Conservation (phyloP, 176 grass and related monocot genomes). For the Lolium perenne region DNA sequence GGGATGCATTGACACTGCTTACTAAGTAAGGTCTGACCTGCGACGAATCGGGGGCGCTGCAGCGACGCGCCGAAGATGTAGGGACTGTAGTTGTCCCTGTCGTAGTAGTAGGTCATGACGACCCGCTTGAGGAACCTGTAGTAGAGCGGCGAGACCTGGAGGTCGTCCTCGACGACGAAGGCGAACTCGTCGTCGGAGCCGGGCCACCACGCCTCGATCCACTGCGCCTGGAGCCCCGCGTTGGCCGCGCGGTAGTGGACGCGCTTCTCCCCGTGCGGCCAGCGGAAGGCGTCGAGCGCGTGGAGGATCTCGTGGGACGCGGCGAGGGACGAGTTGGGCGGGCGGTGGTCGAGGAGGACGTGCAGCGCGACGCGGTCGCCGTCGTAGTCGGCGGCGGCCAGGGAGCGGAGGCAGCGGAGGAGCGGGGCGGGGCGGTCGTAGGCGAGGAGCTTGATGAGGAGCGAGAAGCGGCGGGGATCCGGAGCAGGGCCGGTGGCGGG, state of each 20-base stretch:
- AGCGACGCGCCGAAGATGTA: conserved; percentile 81
- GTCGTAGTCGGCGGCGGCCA: conserved; percentile 71
- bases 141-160: conserved; percentile 88
- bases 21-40: conserved; percentile 58
- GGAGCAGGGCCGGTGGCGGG: not conserved
- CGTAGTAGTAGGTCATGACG: conserved; percentile 85
- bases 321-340: conserved; percentile 50
- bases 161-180: conserved; percentile 94
- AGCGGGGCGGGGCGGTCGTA: conserved; percentile 77
- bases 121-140: conserved; percentile 74
- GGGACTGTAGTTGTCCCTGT: conserved; percentile 71
- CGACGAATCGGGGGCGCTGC: conserved; percentile 92
- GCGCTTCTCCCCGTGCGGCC: conserved; percentile 79
- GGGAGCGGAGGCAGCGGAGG: conserved; percentile 84
- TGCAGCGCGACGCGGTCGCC: conserved; percentile 80
- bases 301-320: conserved; percentile 64
- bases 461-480: conserved; percentile 60
- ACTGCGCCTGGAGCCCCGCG: conserved; percentile 88
- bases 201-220: conserved; percentile 98
- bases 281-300: conserved; percentile 59
- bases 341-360: conserved; percentile 81
- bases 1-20: conserved; percentile 1
- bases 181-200: conserved; percentile 89
- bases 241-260: conserved; percentile 74
- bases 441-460: conserved; percentile 80